phyloP scores from a whole-genome alignment of 208 protist genomes.

The Angomonas deanei region DNA sequence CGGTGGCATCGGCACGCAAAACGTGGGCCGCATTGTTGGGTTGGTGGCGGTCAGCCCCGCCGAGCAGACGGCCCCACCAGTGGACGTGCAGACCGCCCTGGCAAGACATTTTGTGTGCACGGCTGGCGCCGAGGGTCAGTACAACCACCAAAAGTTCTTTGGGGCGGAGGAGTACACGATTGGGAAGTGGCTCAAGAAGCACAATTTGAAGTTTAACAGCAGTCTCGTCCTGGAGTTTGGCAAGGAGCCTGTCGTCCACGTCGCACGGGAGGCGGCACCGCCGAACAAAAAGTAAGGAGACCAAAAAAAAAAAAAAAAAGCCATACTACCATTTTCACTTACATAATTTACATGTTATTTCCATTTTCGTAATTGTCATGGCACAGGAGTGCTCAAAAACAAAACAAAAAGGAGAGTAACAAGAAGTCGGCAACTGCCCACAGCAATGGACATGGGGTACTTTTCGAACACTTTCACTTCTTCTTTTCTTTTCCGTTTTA shows the following conservation, averaged over 20 bases:
- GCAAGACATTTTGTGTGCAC: constrained; percentile 82
- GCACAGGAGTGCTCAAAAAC: too few relatives aligned
- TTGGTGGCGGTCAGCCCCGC: constrained; percentile 58
- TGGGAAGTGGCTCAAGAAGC: constrained; percentile 77
- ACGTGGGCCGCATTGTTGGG: constrained; percentile 76
- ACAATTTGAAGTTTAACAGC: constrained; percentile 64
- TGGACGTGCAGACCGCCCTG: constrained; percentile 47
- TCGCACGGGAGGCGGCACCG: constrained; percentile 22
- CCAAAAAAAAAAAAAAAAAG: too few relatives aligned
- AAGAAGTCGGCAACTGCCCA: too few relatives aligned
- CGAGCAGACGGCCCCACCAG: constrained; percentile 20
- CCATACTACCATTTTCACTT: neutral
- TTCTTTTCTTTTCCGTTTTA: neutral
- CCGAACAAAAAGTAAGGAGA: neutral
- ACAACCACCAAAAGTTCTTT: constrained; percentile 80
- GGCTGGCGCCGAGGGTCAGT: constrained; percentile 67
- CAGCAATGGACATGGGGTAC: neutral
- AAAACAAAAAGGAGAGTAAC: too few relatives aligned
- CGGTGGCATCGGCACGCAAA: constrained; percentile 31
- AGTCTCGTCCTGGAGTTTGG: constrained; percentile 83
- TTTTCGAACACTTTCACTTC: neutral
- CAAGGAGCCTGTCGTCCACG: constrained; percentile 80
- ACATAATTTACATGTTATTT: neutral
- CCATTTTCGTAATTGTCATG: neutral
- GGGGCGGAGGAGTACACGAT: constrained; percentile 66